Evolutionary conservation across 1,284 basidiomycete genomes (phyloP), one percentile per base, ranked within the genome.

Genomic region (Apiotrichum sp.): DNA sequence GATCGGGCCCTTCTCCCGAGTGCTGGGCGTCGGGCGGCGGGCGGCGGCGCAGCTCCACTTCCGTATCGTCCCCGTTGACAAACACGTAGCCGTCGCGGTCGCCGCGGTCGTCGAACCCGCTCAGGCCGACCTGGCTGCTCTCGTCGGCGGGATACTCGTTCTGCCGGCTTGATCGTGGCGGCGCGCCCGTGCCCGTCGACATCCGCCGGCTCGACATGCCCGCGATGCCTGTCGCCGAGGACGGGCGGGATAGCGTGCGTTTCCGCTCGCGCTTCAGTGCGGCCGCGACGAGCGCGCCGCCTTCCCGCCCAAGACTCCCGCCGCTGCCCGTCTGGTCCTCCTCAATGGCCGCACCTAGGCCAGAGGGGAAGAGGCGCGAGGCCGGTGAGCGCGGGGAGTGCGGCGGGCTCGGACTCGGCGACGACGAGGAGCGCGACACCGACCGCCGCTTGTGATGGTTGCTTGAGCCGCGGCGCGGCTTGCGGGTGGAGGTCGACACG

Each of bases 1-100:
- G 22, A 22, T 22, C 22, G 22, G 22, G 22, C 22, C 22, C 22
- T 22, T 22, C 22, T 22, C 22, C 22, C 22, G 22, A 22, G 22
- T 22, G 22, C 22, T 22, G 22, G 22, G 22, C 22, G 22, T 47
- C 33, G 11, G 33, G 14, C 13, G 48, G 41, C 32, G 41, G 34
- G 32, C 33, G 44, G 38, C 32, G 41, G 34, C 56, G 58, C 54
- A 16, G 60, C 58, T 36, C 60, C 29, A 50, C 51, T 59, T 48
- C 52, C 13, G 56, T 54, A 29, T 53, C 56, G 52, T 54, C 49
- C 6, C 36, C 39, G 16, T 57, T 47, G 10, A 56, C 6, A 11
- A 46, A 50, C 6, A 66, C 60, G 50, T 65, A 66, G 41, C 61
- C 61, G 54, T 70, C 62, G 9, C 55, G 43, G 44, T 58, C 65